Percentiles rank a stretch among this genome's conserved stretches.
Evolutionary conservation across 306 rosid species (phyloP).

Genomic region (Amphicarpaea edgeworthii): DNA sequence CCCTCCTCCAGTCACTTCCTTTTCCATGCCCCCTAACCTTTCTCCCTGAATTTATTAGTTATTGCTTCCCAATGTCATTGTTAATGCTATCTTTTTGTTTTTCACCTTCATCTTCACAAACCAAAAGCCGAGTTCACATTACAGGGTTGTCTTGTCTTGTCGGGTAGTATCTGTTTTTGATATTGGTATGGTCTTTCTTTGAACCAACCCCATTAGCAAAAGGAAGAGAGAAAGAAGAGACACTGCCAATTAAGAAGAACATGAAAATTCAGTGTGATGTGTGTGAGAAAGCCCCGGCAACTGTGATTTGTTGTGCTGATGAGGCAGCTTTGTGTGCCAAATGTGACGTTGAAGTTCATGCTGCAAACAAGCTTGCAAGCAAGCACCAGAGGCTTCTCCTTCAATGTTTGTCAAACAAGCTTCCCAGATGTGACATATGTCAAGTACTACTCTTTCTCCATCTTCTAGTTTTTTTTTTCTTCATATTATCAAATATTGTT

Average conservation of each 20-base stretch:
- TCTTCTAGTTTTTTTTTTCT: slow-evolving; percentile 3
- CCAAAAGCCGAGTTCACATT: slow-evolving; percentile 1
- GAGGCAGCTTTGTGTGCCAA: slow-evolving; percentile 95
- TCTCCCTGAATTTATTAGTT: slow-evolving; percentile 2
- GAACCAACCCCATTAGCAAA: neutral
- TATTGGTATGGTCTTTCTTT: slow-evolving; percentile 21
- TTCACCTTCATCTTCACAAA: no score
- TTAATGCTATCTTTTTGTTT: slow-evolving; percentile 2
- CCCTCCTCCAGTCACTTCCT: slow-evolving; percentile 50
- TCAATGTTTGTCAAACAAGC: slow-evolving; percentile 77
- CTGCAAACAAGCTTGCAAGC: slow-evolving; percentile 97
- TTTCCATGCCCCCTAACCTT: slow-evolving; percentile 15
- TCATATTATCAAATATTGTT: neutral
- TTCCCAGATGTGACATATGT: slow-evolving; percentile 95
- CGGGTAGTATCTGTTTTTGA: slow-evolving; percentile 1
- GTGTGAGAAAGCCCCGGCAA: slow-evolving; percentile 95
- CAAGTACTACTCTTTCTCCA: slow-evolving; percentile 57
- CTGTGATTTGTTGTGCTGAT: slow-evolving; percentile 95
- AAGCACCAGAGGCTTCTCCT: slow-evolving; percentile 97
- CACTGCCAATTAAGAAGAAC: slow-evolving; percentile 6
- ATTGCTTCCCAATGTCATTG: neutral
- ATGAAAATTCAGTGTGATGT: slow-evolving; percentile 99
- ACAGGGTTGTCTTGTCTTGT: neutral
- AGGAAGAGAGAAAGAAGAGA: neutral
- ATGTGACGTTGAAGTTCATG: slow-evolving; percentile 96